These are phyloP conservation scores for Gnomoniopsis smithogilvyi DNA, from an alignment of 2,329 filamentous ascomycete genomes.

Conservation along the genomic window DNA sequence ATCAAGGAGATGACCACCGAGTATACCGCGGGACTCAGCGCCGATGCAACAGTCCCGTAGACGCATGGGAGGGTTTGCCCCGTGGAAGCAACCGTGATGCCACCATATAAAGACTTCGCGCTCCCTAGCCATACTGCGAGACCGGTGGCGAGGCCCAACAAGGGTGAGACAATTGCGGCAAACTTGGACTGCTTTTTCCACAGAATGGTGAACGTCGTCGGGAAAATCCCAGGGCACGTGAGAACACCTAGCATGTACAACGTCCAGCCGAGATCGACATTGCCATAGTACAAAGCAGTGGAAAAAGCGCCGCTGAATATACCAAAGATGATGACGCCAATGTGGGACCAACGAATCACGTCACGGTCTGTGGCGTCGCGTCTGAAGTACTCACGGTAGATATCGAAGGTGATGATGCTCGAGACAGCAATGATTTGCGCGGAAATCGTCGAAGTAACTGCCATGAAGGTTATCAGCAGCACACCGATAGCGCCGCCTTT, in stretches of 20 bases:
- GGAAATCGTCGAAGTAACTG: constrained; percentile 59
- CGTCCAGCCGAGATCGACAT: constrained; percentile 52
- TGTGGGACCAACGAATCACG: constrained; percentile 49
- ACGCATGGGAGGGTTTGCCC: constrained; percentile 48
- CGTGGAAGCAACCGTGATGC: constrained; percentile 43
- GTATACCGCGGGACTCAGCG: constrained; percentile 25
- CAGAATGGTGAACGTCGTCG: constrained; percentile 49
- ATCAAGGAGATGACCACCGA: constrained; percentile 15
- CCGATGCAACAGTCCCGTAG: constrained; percentile 49
- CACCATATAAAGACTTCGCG: constrained; percentile 42
- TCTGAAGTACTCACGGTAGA: constrained; percentile 50
- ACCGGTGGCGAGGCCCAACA: constrained; percentile 45
- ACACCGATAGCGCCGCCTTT: constrained; percentile 68
- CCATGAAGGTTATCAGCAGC: constrained; percentile 71
- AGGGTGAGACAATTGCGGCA: constrained; percentile 47
- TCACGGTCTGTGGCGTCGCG: constrained; percentile 41
- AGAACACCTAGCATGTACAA: constrained; percentile 53
- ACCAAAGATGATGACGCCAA: constrained; percentile 50
- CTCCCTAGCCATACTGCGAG: constrained; percentile 51
- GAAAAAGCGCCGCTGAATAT: constrained; percentile 49
- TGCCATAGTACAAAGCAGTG: constrained; percentile 50
- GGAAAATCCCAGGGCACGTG: constrained; percentile 51
- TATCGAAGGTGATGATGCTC: constrained; percentile 52
- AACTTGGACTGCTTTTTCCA: constrained; percentile 47
- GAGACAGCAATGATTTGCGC: constrained; percentile 52